Conservation (phyloP, 164 flowering plant genomes). For the Macadamia tetraphylla region DNA sequence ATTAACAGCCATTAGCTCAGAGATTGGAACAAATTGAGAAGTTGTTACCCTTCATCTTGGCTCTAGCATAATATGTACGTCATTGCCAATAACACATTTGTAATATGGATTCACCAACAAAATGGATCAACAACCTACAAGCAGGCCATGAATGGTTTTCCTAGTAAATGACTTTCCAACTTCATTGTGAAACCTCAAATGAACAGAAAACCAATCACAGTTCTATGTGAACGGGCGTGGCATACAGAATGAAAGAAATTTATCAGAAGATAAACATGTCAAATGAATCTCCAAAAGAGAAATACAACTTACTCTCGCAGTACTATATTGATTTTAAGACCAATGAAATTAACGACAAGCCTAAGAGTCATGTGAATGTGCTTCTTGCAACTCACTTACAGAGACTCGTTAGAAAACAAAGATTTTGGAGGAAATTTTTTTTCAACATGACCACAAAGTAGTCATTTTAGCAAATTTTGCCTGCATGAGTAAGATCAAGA, state of each 20-base stretch:
- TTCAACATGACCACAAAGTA: not conserved
- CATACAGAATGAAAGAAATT: not conserved
- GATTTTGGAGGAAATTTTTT: too few relatives aligned
- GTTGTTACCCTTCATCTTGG: too few relatives aligned
- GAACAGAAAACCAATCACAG: too few relatives aligned
- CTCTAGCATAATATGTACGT: too few relatives aligned
- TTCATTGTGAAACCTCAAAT: too few relatives aligned
- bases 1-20: too few relatives aligned
- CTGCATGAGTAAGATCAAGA: not conserved
- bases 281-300: not conserved
- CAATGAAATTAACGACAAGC: slow-evolving; percentile 88
- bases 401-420: not conserved
- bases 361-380: slow-evolving; percentile 87
- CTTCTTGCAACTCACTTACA: slow-evolving; percentile 55
- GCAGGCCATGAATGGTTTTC: too few relatives aligned
- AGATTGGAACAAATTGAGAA: too few relatives aligned
- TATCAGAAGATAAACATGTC: not conserved
- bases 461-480: not conserved
- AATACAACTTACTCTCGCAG: slow-evolving; percentile 50
- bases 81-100: too few relatives aligned
- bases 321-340: slow-evolving; percentile 74
- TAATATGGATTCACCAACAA: too few relatives aligned
- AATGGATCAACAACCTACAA: too few relatives aligned
- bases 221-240: not conserved
- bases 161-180: too few relatives aligned